These are phyloP conservation scores for Phytophthora multivora DNA, from an alignment of 352 stramenopile species.

Conservation along the genomic window DNA sequence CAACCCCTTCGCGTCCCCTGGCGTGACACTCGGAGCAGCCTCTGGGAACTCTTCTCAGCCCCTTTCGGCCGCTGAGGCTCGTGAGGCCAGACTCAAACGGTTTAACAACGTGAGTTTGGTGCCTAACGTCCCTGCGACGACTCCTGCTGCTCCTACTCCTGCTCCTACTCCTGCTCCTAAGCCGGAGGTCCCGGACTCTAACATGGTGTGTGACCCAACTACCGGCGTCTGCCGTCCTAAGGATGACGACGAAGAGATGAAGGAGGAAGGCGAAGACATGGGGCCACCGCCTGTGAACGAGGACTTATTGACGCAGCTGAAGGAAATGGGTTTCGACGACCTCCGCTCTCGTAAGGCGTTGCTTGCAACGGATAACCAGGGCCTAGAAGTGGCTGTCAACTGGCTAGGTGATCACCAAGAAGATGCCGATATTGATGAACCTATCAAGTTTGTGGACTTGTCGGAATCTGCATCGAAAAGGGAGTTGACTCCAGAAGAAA, in stretches of 20 bases:
- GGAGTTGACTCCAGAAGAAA: conserved; percentile 87
- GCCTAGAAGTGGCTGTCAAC: conserved; percentile 80
- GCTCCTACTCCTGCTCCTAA: conserved; percentile 27
- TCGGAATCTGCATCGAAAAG: conserved; percentile 42
- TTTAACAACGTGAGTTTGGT: conserved; percentile 75
- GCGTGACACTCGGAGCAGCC: conserved; percentile 61
- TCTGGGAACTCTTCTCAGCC: conserved; percentile 25
- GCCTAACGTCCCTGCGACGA: conserved; percentile 23
- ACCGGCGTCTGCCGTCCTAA: conserved; percentile 60
- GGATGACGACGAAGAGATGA: conserved; percentile 39
- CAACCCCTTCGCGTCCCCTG: conserved; percentile 84
- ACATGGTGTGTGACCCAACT: conserved; percentile 70
- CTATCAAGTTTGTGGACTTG: conserved; percentile 86
- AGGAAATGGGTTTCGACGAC: conserved; percentile 89
- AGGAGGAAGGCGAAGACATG: conserved; percentile 38
- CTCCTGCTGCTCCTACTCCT: conserved; percentile 21
- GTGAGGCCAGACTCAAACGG: conserved; percentile 79
- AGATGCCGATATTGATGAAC: conserved; percentile 88
- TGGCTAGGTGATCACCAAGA: conserved; percentile 91
- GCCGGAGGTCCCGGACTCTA: conserved; percentile 35
- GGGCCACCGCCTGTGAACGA: conserved; percentile 68
- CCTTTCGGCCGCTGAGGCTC: conserved; percentile 55
- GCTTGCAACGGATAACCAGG: conserved; percentile 75
- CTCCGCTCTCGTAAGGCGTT: conserved; percentile 82
- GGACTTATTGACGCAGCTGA: conserved; percentile 63